phyloP scores from a whole-genome alignment of 2,329 filamentous ascomycete species.

The Colletotrichum spinosum region DNA sequence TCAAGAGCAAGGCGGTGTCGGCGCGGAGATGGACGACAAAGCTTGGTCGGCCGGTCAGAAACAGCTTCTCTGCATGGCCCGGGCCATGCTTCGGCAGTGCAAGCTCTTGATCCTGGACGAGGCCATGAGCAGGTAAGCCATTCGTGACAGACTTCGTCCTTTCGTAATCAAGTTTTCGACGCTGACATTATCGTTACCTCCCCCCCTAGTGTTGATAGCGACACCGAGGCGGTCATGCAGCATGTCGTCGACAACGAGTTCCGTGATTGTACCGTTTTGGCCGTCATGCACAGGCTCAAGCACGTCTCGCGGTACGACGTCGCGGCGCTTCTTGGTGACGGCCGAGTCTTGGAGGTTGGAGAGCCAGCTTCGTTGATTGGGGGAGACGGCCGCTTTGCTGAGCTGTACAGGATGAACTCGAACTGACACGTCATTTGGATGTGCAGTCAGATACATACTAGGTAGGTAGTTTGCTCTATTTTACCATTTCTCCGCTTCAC shows the following conservation, averaged over 20 bases:
- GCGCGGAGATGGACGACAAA: not conserved
- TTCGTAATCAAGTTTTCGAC: not conserved
- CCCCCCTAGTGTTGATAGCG: constrained; percentile 36
- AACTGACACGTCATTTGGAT: not conserved
- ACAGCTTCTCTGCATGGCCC: not conserved
- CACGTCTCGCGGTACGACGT: constrained; percentile 37
- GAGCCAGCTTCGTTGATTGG: constrained; percentile 1
- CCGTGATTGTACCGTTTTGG: constrained; percentile 38
- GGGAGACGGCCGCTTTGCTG: not conserved
- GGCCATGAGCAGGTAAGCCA: not conserved
- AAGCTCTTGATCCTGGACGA: not conserved
- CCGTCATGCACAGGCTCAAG: constrained; percentile 39
- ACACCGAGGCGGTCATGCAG: constrained; percentile 41
- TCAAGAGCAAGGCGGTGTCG: no score
- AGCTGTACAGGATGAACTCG: constrained; percentile 2
- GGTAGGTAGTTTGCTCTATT: not conserved
- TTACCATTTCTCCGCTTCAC: not conserved
- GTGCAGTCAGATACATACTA: not conserved
- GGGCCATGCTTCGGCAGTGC: not conserved
- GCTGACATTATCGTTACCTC: not conserved
- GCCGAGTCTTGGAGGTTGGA: not conserved
- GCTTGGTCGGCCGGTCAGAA: constrained; percentile 1
- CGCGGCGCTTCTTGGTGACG: constrained; percentile 32
- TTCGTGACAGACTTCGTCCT: not conserved
- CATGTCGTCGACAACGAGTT: constrained; percentile 40